Base-by-base conservation (phyloP, 495 filamentous ascomycete genomes). In the Amphirosellinia nigrospora region DNA sequence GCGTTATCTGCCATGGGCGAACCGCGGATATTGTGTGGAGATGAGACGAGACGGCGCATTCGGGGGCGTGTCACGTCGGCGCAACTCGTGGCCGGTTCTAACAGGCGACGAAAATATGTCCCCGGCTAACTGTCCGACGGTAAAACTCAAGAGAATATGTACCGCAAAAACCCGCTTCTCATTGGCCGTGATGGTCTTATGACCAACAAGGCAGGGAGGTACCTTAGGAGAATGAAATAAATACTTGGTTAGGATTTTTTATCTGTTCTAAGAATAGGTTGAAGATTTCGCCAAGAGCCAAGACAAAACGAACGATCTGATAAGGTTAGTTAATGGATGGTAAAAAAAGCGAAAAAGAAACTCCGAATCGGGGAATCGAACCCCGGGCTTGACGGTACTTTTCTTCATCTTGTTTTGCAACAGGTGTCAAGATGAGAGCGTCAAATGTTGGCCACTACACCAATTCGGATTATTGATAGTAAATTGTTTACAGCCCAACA, bases 311-410 rank as follows among this genome's bases (percentile, higher is more conserved):
- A 21, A 7, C 16, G 43, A 1, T 46, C 0, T 48, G 48, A 21
- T 13, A 53, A 53, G 48, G n/a, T n/a, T n/a, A n/a, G n/a, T n/a
- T n/a, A n/a, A n/a, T 2, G 8, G 45, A 23, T 10, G 26, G 4
- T 13, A 11, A 52, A 34, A 56, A n/a, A 56, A 19, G n/a, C 0
- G n/a, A 56, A 56, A 56, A n/a, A n/a, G 13, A 23, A 15, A 68
- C 76, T 78, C 76, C 76, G 74, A 78, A 78, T 78, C 76, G 76
- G 76, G 76, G 76, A 78, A 78, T 78, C 76, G 76, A 78, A 78
- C 76, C 76, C 76, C 74, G 76, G 76, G 74, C 76, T 77, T 76
- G 76, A 75, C 76, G 76, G 76, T 41, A 64, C 68, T 30, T 45
- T n/a, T 4, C 7, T 19, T 45, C 9, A 19, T 48, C 23, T 26